Conservation (phyloP, 1,284 basidiomycete genomes). For the Cutaneotrichosporon curvatum region DNA sequence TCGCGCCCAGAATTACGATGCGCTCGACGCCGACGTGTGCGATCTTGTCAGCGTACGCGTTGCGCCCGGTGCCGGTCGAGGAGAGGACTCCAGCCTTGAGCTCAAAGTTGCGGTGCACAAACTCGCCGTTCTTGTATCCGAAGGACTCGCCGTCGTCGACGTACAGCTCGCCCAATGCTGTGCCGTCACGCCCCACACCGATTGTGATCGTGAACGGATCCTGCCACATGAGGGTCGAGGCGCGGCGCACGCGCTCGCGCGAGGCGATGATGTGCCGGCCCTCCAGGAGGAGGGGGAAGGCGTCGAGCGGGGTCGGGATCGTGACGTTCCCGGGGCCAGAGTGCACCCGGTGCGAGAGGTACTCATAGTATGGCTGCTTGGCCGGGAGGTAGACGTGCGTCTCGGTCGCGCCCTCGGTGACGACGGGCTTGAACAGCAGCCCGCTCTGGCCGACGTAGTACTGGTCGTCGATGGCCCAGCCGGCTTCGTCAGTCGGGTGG, state of each 20-base stretch:
- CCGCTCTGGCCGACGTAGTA: conserved; percentile 86
- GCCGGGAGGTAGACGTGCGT: conserved; percentile 80
- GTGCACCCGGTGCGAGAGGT: conserved; percentile 61
- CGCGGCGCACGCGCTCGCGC: conserved; percentile 76
- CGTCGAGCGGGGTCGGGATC: conserved; percentile 67
- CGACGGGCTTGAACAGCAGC: conserved; percentile 86
- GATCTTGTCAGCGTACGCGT: conserved; percentile 63
- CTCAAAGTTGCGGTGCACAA: conserved; percentile 69
- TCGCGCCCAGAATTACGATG: conserved; percentile 68
- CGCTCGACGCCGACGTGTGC: conserved; percentile 67
- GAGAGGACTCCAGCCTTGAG: conserved; percentile 41
- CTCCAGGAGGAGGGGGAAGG: conserved; percentile 77
- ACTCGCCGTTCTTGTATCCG: conserved; percentile 66
- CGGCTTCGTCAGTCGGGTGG: conserved; percentile 78
- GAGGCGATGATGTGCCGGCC: conserved; percentile 88
- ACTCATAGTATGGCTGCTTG: conserved; percentile 90
- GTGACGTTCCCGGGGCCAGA: conserved; percentile 56
- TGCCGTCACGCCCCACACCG: conserved; percentile 61
- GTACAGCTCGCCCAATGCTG: conserved; percentile 78
- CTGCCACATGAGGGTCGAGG: conserved; percentile 76
- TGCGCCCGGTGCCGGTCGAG: conserved; percentile 49
- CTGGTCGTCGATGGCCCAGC: conserved; percentile 87
- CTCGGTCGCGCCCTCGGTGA: conserved; percentile 62
- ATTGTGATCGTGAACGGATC: conserved; percentile 92
- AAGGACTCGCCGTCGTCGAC: conserved; percentile 91